Evolutionary conservation across 148 eudicot genomes (phyloP).

Genomic region (Salicornia ramosissima): DNA sequence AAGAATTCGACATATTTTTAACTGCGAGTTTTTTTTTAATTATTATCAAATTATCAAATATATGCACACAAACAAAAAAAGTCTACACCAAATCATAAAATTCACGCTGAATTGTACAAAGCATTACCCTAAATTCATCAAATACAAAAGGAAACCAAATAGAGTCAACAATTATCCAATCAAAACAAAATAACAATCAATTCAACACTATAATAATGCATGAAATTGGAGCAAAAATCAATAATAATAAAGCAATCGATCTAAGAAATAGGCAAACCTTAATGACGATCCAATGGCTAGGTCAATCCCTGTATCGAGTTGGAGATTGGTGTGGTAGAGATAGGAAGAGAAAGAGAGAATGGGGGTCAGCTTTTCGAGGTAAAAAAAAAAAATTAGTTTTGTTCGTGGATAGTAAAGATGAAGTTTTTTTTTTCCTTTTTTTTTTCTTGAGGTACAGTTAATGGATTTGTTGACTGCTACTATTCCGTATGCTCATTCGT

Average conservation of each 20-base stretch:
- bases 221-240: not conserved
- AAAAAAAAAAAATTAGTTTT: constrained; percentile 10
- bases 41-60: not conserved
- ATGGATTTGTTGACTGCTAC: too few relatives aligned
- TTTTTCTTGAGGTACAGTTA: not conserved
- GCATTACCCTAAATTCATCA: constrained; percentile 1
- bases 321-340: not conserved
- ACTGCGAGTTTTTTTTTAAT: not conserved
- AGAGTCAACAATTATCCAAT: not conserved
- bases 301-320: not conserved
- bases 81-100: not conserved
- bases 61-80: not conserved
- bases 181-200: not conserved
- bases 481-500: too few relatives aligned
- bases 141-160: constrained; percentile 2
- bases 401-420: constrained; percentile 6
- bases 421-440: not conserved
- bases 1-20: not conserved
- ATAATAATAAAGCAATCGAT: not conserved
- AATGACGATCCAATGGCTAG: not conserved
- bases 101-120: not conserved
- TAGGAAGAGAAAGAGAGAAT: constrained; percentile 9
- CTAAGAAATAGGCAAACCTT: not conserved
- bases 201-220: not conserved
- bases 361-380: constrained; percentile 21